Percentiles rank a stretch among this genome's conserved stretches.
Conservation (phyloP, 2,329 filamentous ascomycete genomes). For the Colletotrichum lentis region DNA sequence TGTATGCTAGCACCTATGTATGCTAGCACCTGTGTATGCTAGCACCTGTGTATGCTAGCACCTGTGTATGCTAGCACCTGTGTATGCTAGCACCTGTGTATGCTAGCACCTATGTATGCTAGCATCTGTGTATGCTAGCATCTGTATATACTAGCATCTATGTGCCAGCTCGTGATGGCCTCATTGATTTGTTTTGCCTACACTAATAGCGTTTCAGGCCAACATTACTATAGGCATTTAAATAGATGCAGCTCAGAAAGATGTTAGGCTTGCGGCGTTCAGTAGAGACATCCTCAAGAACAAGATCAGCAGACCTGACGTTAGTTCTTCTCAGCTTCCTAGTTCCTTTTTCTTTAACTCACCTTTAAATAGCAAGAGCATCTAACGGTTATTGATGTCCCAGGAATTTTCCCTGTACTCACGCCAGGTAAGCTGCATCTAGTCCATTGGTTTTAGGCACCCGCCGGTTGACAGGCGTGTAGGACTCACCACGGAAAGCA, state of each 20-base stretch:
- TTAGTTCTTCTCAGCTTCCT: slow-evolving; percentile 35
- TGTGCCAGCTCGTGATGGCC: background rate
- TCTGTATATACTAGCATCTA: background rate
- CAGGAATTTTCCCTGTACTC: slow-evolving; percentile 57
- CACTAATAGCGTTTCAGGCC: slow-evolving; percentile 43
- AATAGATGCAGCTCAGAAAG: slow-evolving; percentile 15
- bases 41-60: too few species aligned
- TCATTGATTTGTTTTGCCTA: background rate
- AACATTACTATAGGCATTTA: slow-evolving; percentile 57
- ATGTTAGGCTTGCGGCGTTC: slow-evolving; percentile 47
- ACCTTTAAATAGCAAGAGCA: slow-evolving; percentile 49
- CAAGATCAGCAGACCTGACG: slow-evolving; percentile 55
- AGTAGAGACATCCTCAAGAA: slow-evolving; percentile 57
- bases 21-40: too few species aligned
- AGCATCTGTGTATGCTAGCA: background rate
- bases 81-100: too few species aligned
- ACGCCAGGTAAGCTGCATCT: slow-evolving; percentile 40
- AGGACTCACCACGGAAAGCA: slow-evolving; percentile 54
- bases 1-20: too few species aligned
- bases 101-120: background rate
- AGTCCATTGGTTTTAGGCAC: slow-evolving; percentile 19
- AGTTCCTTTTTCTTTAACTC: slow-evolving; percentile 40
- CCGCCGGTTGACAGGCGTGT: background rate
- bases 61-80: too few species aligned
- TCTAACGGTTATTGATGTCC: slow-evolving; percentile 63